Base-by-base conservation (phyloP, 306 rosid species). In the Quercus mongolica region DNA sequence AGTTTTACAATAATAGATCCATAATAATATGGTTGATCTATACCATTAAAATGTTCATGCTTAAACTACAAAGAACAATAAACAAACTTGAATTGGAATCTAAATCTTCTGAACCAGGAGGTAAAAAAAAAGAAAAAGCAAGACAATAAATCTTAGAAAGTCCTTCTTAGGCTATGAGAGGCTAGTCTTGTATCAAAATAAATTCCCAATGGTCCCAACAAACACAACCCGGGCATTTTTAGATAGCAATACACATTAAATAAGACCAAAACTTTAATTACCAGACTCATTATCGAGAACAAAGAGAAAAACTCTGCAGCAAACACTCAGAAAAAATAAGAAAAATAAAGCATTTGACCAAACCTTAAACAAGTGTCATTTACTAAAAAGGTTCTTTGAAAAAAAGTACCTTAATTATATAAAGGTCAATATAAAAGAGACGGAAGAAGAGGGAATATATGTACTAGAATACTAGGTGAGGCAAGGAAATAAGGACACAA, bases 401-500 rank as follows among this genome's bases (percentile, higher is more conserved):
- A 35, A 6, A 35, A 35, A 35, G 41, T 33, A 3, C 30, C 4
- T 18, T 3, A 33, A 67, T 44, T 33, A 3, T 33, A 4, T 18
- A 3, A 33, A 67, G 28, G 28, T 18, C 41, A 63, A 63, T 28
- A 28, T 14, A 14, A 62, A 33, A 18, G 17, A 31, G 10, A 3
- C 4, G 21, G 31, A 63, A 14, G 69, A 28, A 71, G 31, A 71
- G 51, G 14, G 51, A 23, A 65, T 7, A 62, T 41, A 41, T 41
- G 46, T 41, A 41, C 46, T 41, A 41, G 46, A 41, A 41, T 41
- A 38, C 11, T 38, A 38, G 10, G 11, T 38, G 46, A 38, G 46
- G 17, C 65, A 76, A 63, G 69, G 28, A 77, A 82, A 31, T 3
- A 79, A 82, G 69, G 26, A 65, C 69, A 1, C 18, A 26, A 26